Base-by-base conservation (phyloP, 805 yeast genomes). In the Candida methanosorbosa region DNA sequence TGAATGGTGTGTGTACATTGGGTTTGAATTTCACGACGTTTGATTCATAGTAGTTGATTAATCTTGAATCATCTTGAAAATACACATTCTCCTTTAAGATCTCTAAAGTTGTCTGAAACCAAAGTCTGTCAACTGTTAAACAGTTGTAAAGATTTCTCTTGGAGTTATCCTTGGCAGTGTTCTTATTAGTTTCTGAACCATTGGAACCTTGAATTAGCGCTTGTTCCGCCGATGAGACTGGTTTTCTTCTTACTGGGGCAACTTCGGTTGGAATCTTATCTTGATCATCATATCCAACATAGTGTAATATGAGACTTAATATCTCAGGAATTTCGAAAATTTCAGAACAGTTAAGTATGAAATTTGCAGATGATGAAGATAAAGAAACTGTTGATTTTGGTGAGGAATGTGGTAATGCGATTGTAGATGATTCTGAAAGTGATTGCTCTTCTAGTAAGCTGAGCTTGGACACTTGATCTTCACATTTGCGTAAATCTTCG, bases 241-340 rank as follows among this genome's bases (percentile, higher is more conserved):
- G 94, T 40, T 70, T 72, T 45, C 94, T 67, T 45, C 90, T 64
- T 2, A 66, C 50, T 31, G 83, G 81, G 0, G 74, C 52, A 13
- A 56, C 52, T 47, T 83, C 90, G 30, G 64, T 70, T 2, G 90
- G 90, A n/a, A 77, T 61, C 8, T 56, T 51, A 2, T 68, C 62
- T 16, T 38, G 30, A 33, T 49, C 56, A 39, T 67, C 72, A 18
- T 60, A 55, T 37, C 81, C 86, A n/a, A 81, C 79, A 49, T 64
- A 74, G 18, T 63, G 59, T 17, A 84, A 56, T 11, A 86, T 81
- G 36, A 66, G 64, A 40, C 64, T 56, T 13, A 86, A 62, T 34
- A 86, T 78, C 54, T 86, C 96, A 0, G 95, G 95, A 24, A 81
- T 76, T 33, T 66, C 63, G 48, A 86, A 81, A 8, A 86, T 79